phyloP scores from a whole-genome alignment of 2,329 filamentous ascomycete species.

The Trichoderma citrinoviride region DNA sequence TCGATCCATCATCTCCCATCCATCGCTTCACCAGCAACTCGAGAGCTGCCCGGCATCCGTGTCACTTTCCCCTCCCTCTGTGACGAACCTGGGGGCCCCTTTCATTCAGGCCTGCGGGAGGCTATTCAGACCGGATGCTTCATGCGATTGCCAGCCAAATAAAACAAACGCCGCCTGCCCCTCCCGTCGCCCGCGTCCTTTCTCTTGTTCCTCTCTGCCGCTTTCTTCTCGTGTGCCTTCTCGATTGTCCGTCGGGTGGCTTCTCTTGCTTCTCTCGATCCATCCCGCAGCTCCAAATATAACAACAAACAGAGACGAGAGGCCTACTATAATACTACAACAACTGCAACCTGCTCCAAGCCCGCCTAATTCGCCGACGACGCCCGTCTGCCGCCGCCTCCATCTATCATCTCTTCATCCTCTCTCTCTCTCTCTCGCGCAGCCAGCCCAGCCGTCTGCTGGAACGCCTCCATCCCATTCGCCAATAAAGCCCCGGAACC shows the following conservation, averaged over 20 bases:
- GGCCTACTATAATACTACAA: neutral
- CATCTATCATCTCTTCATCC: no score
- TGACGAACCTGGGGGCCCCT: conserved; percentile 20
- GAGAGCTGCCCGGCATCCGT: conserved; percentile 18
- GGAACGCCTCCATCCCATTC: conserved; percentile 20
- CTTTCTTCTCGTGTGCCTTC: conserved; percentile 16
- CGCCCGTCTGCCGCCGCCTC: no score
- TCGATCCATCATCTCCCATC: conserved; percentile 22
- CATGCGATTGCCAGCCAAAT: conserved; percentile 18
- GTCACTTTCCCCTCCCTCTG: conserved; percentile 19
- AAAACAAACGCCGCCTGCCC: conserved; percentile 19
- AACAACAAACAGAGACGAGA: neutral
- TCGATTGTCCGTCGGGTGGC: neutral
- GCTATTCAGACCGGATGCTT: conserved; percentile 16
- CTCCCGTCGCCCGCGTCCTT: neutral
- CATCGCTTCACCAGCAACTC: conserved; percentile 20
- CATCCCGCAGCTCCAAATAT: no score
- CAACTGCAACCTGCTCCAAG: neutral
- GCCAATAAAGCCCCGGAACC: conserved; percentile 21
- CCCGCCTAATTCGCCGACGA: conserved; percentile 7
- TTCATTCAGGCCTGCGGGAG: conserved; percentile 22
- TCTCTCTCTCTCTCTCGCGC: neutral
- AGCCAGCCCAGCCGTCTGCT: conserved; percentile 14
- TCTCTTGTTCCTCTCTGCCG: conserved; percentile 11
- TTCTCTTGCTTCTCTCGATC: no score